Percentiles rank a stretch among this genome's conserved stretches.
These are phyloP conservation scores for Sclerospora graminicola DNA, from an alignment of 352 stramenopile genomes.

Conservation along the genomic window DNA sequence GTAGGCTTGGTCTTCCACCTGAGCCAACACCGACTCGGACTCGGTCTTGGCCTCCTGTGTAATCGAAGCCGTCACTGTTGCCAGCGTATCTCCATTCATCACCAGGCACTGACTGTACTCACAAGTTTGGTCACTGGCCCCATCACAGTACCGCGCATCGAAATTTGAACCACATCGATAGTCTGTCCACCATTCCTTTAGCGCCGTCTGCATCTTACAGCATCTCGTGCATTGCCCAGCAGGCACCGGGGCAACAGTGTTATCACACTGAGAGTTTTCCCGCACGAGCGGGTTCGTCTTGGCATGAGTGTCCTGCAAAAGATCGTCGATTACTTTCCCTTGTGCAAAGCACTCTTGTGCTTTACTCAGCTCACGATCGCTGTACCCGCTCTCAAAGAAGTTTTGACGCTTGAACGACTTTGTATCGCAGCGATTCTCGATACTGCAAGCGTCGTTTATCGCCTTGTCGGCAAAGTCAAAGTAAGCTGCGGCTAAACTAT, in stretches of 20 bases:
- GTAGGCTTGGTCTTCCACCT: not conserved
- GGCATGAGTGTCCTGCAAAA: conserved; percentile 10
- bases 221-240: conserved; percentile 30
- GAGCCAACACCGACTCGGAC: not conserved
- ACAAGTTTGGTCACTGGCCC: conserved; percentile 23
- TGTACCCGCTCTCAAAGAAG: conserved; percentile 29
- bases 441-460: conserved; percentile 42
- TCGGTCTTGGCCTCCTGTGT: too few relatives aligned
- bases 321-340: conserved; percentile 3
- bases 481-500: conserved; percentile 23
- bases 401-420: conserved; percentile 23
- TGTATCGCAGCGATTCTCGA: conserved; percentile 32
- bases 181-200: conserved; percentile 49
- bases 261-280: conserved; percentile 2
- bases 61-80: conserved; percentile 21
- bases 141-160: conserved; percentile 27
- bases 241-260: conserved; percentile 11
- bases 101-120: conserved; percentile 41
- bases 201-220: conserved; percentile 27
- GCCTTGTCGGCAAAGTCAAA: conserved; percentile 28
- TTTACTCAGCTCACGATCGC: not conserved
- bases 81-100: conserved; percentile 36
- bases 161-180: conserved; percentile 66
- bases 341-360: not conserved
- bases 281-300: conserved; percentile 32